Conservation (phyloP, 2,329 filamentous ascomycete genomes). For the Arachnomyces sp. region DNA sequence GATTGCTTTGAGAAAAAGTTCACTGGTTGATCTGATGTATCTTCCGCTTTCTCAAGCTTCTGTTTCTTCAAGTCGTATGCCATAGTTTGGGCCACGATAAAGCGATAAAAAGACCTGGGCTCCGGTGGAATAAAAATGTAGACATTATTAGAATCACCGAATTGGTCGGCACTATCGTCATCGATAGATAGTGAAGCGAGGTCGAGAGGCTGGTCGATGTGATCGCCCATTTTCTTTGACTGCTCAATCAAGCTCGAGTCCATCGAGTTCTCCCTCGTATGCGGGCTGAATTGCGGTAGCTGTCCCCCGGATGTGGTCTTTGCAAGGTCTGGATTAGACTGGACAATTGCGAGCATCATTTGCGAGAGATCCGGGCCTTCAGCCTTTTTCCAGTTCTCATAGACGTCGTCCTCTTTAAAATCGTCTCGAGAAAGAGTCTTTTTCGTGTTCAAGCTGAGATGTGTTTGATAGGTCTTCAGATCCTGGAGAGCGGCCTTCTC, state of each 20-base stretch:
- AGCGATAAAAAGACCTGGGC: conserved; percentile 72
- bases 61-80: conserved; percentile 52
- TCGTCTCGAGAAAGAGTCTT: conserved; percentile 74
- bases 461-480: conserved; percentile 86
- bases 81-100: conserved; percentile 70
- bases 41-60: conserved; percentile 43
- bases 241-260: conserved; percentile 40
- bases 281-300: conserved; percentile 50
- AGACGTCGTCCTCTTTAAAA: conserved; percentile 84
- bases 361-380: conserved; percentile 81
- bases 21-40: conserved; percentile 40
- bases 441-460: conserved; percentile 70
- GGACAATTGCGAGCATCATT: conserved; percentile 87
- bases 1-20: conserved; percentile 66
- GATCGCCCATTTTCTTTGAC: conserved; percentile 38
- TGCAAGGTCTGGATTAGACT: conserved; percentile 74
- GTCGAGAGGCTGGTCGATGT: conserved; percentile 16
- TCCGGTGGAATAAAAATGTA: conserved; percentile 90
- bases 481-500: conserved; percentile 85
- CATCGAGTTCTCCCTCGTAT: conserved; percentile 26
- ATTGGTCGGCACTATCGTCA: conserved; percentile 34
- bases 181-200: conserved; percentile 55
- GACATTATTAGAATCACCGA: conserved; percentile 42
- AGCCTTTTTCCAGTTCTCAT: conserved; percentile 82
- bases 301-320: conserved; percentile 60